Evolutionary conservation across 2,329 filamentous ascomycete species (phyloP).

Genomic region (Stemphylium vesicarium): DNA sequence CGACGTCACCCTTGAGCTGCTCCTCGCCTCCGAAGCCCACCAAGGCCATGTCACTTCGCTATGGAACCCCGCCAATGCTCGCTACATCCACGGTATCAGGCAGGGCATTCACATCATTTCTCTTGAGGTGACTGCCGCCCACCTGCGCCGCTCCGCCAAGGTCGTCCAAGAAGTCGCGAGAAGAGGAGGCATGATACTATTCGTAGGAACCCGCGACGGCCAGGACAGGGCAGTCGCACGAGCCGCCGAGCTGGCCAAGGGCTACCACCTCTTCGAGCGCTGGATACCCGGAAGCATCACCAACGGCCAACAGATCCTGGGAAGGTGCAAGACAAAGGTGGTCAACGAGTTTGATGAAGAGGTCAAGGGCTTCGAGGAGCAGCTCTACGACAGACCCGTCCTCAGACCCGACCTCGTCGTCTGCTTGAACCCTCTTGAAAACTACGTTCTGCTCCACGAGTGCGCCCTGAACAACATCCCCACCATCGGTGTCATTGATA

Average conservation of each 20-base stretch:
- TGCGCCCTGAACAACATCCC: conserved; percentile 87
- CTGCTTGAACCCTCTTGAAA: conserved; percentile 90
- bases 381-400: conserved; percentile 67
- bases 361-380: conserved; percentile 68
- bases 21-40: conserved; percentile 59
- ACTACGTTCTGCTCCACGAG: conserved; percentile 88
- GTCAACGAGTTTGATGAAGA: conserved; percentile 76
- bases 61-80: conserved; percentile 93
- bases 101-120: conserved; percentile 92
- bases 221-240: conserved; percentile 82
- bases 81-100: conserved; percentile 91
- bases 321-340: conserved; percentile 71
- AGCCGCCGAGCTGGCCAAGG: conserved; percentile 77
- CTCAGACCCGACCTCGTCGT: conserved; percentile 89
- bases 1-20: conserved; percentile 87
- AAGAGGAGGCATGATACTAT: conserved; percentile 83
- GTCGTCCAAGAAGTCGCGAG: conserved; percentile 87
- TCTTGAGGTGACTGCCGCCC: conserved; percentile 84
- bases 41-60: conserved; percentile 88
- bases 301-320: conserved; percentile 89
- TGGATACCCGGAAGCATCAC: conserved; percentile 94
- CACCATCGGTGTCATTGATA: conserved; percentile 94
- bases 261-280: conserved; percentile 87
- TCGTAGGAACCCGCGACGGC: conserved; percentile 84
- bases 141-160: conserved; percentile 90